phyloP scores from a whole-genome alignment of 306 rosid genomes.

The Vigna nakashimae region DNA sequence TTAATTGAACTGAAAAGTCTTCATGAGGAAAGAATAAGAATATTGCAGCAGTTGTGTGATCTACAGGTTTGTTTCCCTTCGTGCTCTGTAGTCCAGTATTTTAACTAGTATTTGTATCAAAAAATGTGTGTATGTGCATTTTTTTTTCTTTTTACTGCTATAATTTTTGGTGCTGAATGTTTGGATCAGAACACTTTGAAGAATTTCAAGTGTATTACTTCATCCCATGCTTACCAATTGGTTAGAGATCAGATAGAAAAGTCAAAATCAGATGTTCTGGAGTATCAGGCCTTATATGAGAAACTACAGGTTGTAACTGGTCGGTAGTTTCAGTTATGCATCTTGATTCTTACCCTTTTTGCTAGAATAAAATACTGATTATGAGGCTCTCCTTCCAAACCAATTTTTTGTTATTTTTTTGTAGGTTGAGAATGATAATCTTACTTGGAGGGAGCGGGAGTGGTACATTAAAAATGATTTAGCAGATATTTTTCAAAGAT shows the following conservation, averaged over 20 bases:
- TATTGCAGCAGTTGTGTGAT: slow-evolving; percentile 75
- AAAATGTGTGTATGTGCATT: slow-evolving; percentile 16
- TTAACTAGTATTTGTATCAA: slow-evolving; percentile 7
- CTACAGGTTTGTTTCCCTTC: slow-evolving; percentile 69
- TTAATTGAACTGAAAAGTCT: slow-evolving; percentile 69
- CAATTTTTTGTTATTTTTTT: slow-evolving; percentile 39
- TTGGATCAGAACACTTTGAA: slow-evolving; percentile 74
- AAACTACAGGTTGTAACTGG: slow-evolving; percentile 98
- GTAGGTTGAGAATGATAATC: slow-evolving; percentile 93
- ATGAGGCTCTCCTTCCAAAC: slow-evolving; percentile 24
- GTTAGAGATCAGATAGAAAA: slow-evolving; percentile 81
- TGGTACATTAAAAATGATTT: slow-evolving; percentile 78
- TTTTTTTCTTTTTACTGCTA: slow-evolving; percentile 6
- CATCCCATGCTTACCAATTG: slow-evolving; percentile 72
- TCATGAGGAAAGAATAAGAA: slow-evolving; percentile 81
- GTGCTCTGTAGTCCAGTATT: slow-evolving; percentile 5
- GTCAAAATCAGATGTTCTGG: slow-evolving; percentile 68
- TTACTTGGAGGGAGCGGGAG: slow-evolving; percentile 90
- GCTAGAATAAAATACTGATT: slow-evolving; percentile 43
- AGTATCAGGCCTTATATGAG: slow-evolving; percentile 76
- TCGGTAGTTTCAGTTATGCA: slow-evolving; percentile 79
- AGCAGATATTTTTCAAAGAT: slow-evolving; percentile 75
- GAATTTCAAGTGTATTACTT: slow-evolving; percentile 73
- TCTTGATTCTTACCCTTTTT: slow-evolving; percentile 36
- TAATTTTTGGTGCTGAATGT: slow-evolving; percentile 40